Percentiles rank a stretch among this genome's conserved stretches.
Evolutionary conservation across 805 yeast species (phyloP).

Genomic region (Hanseniaspora valbyensis): DNA sequence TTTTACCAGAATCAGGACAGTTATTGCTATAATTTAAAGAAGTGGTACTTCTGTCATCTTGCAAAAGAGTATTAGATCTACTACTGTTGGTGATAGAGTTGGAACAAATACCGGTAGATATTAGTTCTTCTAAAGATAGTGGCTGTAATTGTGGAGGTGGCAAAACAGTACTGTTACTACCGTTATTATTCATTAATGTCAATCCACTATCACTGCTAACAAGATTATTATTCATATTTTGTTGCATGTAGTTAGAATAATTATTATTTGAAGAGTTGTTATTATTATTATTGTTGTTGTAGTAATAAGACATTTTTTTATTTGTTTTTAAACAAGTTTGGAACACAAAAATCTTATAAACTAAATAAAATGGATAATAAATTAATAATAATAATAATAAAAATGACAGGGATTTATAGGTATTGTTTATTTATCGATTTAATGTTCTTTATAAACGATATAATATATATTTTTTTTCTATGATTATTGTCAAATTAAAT

Average conservation of each 20-base stretch:
- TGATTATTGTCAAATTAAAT: too few relatives aligned
- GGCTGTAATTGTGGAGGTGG: conserved; percentile 14
- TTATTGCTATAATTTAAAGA: not conserved
- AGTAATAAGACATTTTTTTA: not conserved
- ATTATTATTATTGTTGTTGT: not conserved
- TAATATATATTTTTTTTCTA: too few relatives aligned
- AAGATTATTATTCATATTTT: not conserved
- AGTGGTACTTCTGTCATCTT: not conserved
- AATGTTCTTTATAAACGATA: too few relatives aligned
- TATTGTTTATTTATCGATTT: too few relatives aligned
- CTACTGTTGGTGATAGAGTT: not conserved
- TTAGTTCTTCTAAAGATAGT: conserved; percentile 9
- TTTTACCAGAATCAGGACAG: not conserved
- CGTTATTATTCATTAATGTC: not conserved
- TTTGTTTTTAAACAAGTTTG: too few relatives aligned
- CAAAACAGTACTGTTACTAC: not conserved
- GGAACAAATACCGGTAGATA: not conserved
- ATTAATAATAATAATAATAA: too few relatives aligned
- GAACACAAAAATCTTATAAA: too few relatives aligned
- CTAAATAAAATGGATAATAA: too few relatives aligned
- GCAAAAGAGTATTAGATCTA: not conserved
- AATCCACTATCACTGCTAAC: not conserved
- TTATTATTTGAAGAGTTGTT: not conserved
- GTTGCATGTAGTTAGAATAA: too few relatives aligned
- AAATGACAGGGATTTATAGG: too few relatives aligned